Percentiles rank a stretch among this genome's conserved stretches.
Conservation (phyloP, 257 asterid genomes). For the Solanum etuberosum region DNA sequence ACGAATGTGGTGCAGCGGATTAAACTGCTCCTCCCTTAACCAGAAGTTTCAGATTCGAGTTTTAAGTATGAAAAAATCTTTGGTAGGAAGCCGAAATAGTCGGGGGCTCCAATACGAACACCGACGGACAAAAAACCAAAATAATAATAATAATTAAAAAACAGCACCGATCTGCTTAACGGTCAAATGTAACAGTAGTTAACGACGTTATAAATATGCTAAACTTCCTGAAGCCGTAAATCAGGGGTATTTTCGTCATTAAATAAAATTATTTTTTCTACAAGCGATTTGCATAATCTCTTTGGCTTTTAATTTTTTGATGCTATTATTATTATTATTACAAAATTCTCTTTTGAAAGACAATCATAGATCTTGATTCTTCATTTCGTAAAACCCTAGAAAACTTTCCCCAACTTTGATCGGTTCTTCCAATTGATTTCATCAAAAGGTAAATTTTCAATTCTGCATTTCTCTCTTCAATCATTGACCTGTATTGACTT, state of each 20-base stretch:
- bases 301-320: not conserved
- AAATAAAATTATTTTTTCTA: not conserved
- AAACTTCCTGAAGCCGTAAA: not conserved
- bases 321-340: not conserved
- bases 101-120: too few species aligned
- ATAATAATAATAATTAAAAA: too few species aligned
- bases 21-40: accelerated
- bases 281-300: not conserved
- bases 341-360: not conserved
- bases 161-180: not conserved
- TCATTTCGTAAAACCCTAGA: not conserved
- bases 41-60: too few species aligned
- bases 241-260: not conserved
- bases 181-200: not conserved
- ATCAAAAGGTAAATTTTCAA: not conserved
- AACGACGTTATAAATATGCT: not conserved
- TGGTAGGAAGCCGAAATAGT: accelerated
- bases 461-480: not conserved
- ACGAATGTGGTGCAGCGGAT: not conserved
- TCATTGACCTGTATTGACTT: not conserved
- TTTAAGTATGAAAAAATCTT: accelerated
- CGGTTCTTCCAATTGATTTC: not conserved
- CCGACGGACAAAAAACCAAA: too few species aligned
- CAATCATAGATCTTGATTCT: constrained; percentile 1
- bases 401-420: not conserved